These are phyloP conservation scores for Fusarium oxysporum DNA, from an alignment of 2,329 filamentous ascomycete genomes.

Conservation along the genomic window DNA sequence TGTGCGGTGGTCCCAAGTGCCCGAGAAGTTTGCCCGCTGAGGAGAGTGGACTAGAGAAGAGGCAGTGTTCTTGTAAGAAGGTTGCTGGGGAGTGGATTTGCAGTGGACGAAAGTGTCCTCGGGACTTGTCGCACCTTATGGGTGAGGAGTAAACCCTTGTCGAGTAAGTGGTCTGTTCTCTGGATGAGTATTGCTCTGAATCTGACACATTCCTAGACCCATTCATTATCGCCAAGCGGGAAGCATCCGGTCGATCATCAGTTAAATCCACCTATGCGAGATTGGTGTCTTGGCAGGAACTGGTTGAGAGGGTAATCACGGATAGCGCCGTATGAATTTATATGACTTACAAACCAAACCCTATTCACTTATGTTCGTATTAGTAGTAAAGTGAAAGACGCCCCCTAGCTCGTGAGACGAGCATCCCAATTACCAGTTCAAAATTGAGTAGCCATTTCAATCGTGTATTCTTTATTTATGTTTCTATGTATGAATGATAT, in stretches of 20 bases:
- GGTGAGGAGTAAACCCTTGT: rapidly evolving
- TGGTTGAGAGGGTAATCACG: rapidly evolving
- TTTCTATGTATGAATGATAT: constrained; percentile 16
- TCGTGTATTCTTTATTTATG: rapidly evolving
- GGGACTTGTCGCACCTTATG: background rate
- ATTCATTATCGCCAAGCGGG: background rate
- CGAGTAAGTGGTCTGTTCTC: no score
- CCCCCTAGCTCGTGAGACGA: no score
- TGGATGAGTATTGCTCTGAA: no score
- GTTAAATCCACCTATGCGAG: background rate
- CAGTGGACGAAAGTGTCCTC: background rate
- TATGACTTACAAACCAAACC: background rate
- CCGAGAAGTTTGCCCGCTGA: background rate
- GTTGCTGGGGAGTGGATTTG: background rate
- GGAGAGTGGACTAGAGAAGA: background rate
- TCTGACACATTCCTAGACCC: background rate
- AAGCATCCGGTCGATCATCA: background rate
- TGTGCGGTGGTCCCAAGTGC: constrained; percentile 6
- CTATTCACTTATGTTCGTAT: rapidly evolving
- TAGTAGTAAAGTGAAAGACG: rapidly evolving
- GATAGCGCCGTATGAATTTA: background rate
- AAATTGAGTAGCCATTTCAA: rapidly evolving
- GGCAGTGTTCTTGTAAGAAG: constrained; percentile 1
- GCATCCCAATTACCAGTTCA: rapidly evolving
- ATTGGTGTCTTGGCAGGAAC: background rate